These are phyloP conservation scores for Phytophthora meadii DNA, from an alignment of 352 stramenopile genomes.

Conservation along the genomic window DNA sequence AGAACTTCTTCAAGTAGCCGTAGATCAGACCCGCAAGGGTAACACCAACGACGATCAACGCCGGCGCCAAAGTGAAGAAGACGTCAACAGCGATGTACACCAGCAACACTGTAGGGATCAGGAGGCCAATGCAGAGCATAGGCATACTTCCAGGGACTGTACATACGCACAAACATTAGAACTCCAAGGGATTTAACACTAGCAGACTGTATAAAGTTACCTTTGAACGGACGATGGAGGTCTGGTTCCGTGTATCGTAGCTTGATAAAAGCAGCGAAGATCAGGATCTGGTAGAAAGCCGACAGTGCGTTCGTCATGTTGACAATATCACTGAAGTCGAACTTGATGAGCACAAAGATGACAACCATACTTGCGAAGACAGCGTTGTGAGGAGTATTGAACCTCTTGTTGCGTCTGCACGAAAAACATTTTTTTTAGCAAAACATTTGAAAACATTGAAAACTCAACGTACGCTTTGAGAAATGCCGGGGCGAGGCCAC, in stretches of 20 bases:
- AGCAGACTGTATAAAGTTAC: conserved; percentile 9
- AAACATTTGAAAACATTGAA: not conserved
- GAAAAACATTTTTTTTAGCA: not conserved
- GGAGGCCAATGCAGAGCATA: conserved; percentile 36
- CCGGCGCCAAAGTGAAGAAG: conserved; percentile 55
- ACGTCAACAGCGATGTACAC: conserved; percentile 61
- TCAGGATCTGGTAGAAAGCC: conserved; percentile 84
- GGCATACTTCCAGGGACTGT: conserved; percentile 45
- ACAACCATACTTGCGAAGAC: conserved; percentile 54
- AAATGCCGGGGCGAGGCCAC: conserved; percentile 83
- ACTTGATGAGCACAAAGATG: conserved; percentile 60
- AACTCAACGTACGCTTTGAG: conserved; percentile 75
- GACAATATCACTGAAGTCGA: conserved; percentile 80
- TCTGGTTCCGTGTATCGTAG: conserved; percentile 64
- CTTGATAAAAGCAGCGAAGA: conserved; percentile 92
- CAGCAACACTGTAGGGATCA: conserved; percentile 47
- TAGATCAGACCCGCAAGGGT: conserved; percentile 47
- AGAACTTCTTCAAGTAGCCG: conserved; percentile 54
- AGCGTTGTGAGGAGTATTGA: conserved; percentile 61
- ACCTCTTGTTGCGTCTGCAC: conserved; percentile 56
- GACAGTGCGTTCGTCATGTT: conserved; percentile 93
- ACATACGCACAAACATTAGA: not conserved
- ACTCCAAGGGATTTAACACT: not conserved
- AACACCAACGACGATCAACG: conserved; percentile 46
- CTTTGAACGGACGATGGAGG: conserved; percentile 51